Percentiles rank a stretch among this genome's conserved stretches.
Evolutionary conservation across 2,329 filamentous ascomycete species (phyloP).

Genomic region (Aspergillus sp.): DNA sequence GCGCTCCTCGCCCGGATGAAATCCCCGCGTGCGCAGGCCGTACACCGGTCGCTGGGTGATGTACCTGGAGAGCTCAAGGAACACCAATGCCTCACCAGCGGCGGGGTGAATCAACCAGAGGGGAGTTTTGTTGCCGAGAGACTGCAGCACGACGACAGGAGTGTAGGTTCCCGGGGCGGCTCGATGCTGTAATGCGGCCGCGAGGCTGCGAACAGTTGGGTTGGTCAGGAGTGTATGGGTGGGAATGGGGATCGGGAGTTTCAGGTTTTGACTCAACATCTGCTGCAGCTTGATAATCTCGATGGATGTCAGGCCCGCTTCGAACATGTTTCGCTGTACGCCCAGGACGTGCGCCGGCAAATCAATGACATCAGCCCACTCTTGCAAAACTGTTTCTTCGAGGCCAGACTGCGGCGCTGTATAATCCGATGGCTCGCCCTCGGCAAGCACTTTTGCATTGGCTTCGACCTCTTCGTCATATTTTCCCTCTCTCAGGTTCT

Average conservation of each 20-base stretch:
- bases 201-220: slow-evolving; percentile 23
- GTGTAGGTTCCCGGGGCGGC: slow-evolving; percentile 21
- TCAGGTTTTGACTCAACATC: not conserved
- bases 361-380: no score
- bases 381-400: not conserved
- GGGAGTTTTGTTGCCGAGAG: slow-evolving; percentile 23
- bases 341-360: no score
- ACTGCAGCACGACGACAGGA: slow-evolving; percentile 28
- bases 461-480: not conserved
- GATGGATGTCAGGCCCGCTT: not conserved
- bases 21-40: slow-evolving; percentile 10
- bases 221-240: slow-evolving; percentile 27
- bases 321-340: no score
- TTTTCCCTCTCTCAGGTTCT: not conserved
- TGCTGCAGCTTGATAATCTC: not conserved
- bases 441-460: not conserved
- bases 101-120: slow-evolving; percentile 39
- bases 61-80: slow-evolving; percentile 25
- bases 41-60: slow-evolving; percentile 13
- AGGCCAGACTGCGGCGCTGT: not conserved
- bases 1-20: slow-evolving; percentile 26
- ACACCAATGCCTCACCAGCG: slow-evolving; percentile 38
- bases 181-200: slow-evolving; percentile 19
- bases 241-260: not conserved
- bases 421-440: not conserved